Evolutionary conservation across 441 rosid species (phyloP).

Genomic region (Jatropha podagrica): DNA sequence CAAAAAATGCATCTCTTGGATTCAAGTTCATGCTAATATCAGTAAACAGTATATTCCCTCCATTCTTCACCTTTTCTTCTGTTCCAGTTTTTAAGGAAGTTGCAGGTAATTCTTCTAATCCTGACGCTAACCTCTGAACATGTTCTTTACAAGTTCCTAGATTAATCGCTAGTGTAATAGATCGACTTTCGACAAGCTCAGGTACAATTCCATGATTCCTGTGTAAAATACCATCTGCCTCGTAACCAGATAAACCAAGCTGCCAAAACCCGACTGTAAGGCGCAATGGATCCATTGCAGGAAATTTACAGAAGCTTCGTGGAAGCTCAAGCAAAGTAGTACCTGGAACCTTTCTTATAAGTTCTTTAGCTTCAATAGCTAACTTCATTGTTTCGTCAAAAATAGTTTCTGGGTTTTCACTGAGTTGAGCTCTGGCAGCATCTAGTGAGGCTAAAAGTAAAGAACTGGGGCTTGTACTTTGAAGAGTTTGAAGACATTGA

Average conservation of each 20-base stretch:
- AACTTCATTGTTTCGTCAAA: conserved; percentile 41
- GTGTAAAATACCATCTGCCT: conserved; percentile 48
- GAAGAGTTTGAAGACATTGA: conserved; percentile 57
- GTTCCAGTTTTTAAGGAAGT: conserved; percentile 14
- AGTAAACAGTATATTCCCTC: conserved; percentile 35
- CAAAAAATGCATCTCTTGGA: conserved; percentile 62
- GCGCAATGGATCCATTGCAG: conserved; percentile 50
- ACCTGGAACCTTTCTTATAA: conserved; percentile 36
- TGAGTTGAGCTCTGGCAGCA: conserved; percentile 63
- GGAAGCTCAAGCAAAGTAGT: conserved; percentile 33
- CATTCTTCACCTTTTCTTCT: conserved; percentile 10
- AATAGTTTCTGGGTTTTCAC: conserved; percentile 38
- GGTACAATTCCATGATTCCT: conserved; percentile 39
- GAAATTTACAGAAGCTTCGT: conserved; percentile 29
- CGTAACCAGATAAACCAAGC: conserved; percentile 54
- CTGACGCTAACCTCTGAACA: conserved; percentile 39
- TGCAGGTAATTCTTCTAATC: conserved; percentile 36
- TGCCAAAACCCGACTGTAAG: conserved; percentile 53
- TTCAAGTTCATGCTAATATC: conserved; percentile 34
- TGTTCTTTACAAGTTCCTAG: conserved; percentile 50
- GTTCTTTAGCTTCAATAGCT: conserved; percentile 34
- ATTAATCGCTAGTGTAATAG: conserved; percentile 46
- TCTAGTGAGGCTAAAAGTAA: conserved; percentile 64
- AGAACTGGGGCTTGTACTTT: conserved; percentile 62
- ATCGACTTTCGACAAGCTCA: conserved; percentile 47